A percentile compares a stretch with the other conserved stretches of the same genome.
Conservation (phyloP, 768 basidiomycete genomes). For the Tricholoma sp. region DNA sequence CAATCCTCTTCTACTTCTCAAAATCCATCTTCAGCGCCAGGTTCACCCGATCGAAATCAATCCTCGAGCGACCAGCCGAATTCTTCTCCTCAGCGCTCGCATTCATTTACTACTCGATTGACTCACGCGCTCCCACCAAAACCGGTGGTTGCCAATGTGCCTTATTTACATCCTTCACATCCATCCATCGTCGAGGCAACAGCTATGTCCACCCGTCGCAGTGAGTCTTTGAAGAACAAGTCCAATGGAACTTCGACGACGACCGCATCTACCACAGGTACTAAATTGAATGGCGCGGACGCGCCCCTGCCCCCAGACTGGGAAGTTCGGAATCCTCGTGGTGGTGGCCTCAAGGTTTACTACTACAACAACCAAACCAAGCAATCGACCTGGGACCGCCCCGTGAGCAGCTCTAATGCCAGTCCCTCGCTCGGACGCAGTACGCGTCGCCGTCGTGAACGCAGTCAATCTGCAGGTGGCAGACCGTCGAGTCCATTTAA, state of each 20-base stretch:
- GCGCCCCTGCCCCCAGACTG: slow-evolving; percentile 50
- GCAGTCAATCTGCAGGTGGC: slow-evolving; percentile 20
- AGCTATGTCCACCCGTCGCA: slow-evolving; percentile 49
- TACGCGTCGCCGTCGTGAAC: slow-evolving; percentile 20
- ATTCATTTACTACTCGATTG: slow-evolving; percentile 32
- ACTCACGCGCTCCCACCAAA: slow-evolving; percentile 70
- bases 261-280: slow-evolving; percentile 21
- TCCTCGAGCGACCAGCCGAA: slow-evolving; percentile 9
- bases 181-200: slow-evolving; percentile 57
- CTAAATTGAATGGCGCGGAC: slow-evolving; percentile 18
- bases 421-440: slow-evolving; percentile 19
- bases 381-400: slow-evolving; percentile 54
- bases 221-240: slow-evolving; percentile 32
- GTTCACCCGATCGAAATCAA: slow-evolving; percentile 11
- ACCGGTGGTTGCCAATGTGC: slow-evolving; percentile 46
- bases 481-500: slow-evolving; percentile 18
- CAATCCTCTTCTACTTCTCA: slow-evolving; percentile 12
- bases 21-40: slow-evolving; percentile 8
- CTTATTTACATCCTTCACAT: slow-evolving; percentile 51
- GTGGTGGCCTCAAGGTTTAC: slow-evolving; percentile 40
- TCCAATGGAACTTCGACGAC: slow-evolving; percentile 19
- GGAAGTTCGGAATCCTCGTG: slow-evolving; percentile 53
- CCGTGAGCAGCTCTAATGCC: slow-evolving; percentile 29
- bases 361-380: slow-evolving; percentile 56
- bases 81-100: slow-evolving; percentile 20